These are phyloP conservation scores for Alternaria sp. DNA, from an alignment of 2,329 filamentous ascomycete species.

Conservation along the genomic window DNA sequence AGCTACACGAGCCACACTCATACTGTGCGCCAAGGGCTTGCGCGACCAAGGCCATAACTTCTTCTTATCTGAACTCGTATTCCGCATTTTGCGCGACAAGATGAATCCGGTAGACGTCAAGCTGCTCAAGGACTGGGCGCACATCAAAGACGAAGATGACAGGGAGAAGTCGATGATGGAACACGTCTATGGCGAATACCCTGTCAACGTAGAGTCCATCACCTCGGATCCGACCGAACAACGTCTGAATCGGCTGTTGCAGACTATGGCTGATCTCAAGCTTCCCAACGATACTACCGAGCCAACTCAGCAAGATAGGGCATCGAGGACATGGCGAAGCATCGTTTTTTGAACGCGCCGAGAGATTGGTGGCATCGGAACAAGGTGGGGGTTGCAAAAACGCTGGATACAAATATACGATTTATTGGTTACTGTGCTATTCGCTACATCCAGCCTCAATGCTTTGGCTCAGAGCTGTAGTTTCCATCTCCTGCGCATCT, in stretches of 20 bases:
- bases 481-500: not conserved
- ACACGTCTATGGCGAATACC: not conserved
- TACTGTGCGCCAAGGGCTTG: slow-evolving; percentile 14
- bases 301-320: not conserved
- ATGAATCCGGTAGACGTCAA: slow-evolving; percentile 7
- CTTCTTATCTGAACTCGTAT: slow-evolving; percentile 7
- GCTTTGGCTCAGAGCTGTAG: not conserved
- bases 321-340: slow-evolving; percentile 1
- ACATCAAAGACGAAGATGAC: not conserved
- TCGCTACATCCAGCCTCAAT: not conserved
- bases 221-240: slow-evolving; percentile 12
- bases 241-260: not conserved
- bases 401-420: not conserved
- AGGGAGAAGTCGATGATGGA: not conserved
- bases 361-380: not conserved
- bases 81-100: slow-evolving; percentile 8
- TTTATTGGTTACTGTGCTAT: not conserved
- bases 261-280: not conserved
- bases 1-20: slow-evolving; percentile 7
- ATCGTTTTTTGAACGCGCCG: not conserved
- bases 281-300: not conserved
- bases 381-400: not conserved
- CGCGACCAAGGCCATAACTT: slow-evolving; percentile 11
- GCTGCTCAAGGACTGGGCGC: slow-evolving; percentile 5
- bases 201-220: slow-evolving; percentile 3